These are phyloP conservation scores for Solanum pennellii DNA, from an alignment of 257 asterid species.

Conservation along the genomic window DNA sequence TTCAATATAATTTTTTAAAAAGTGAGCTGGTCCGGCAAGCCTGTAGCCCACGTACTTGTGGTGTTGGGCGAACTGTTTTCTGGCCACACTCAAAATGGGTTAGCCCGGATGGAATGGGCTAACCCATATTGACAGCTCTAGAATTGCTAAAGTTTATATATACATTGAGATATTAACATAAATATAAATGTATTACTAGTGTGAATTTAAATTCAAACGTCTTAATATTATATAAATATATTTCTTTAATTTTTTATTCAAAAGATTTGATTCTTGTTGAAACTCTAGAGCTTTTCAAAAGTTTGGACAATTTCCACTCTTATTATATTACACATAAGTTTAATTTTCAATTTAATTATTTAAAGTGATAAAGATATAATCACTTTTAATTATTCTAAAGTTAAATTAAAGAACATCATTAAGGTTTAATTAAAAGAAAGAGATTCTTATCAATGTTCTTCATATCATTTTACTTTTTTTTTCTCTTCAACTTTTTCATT, in stretches of 20 bases:
- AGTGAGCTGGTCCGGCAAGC: too few relatives aligned
- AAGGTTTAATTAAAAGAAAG: slow-evolving; percentile 1
- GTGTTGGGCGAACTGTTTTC: accelerated
- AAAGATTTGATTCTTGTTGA: background rate
- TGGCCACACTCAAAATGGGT: too few relatives aligned
- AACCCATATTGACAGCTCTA: too few relatives aligned
- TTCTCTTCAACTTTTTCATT: background rate
- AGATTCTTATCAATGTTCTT: background rate
- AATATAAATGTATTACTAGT: too few relatives aligned
- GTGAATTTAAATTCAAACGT: background rate
- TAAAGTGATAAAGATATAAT: slow-evolving; percentile 26
- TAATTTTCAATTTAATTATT: slow-evolving; percentile 11
- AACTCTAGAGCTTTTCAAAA: background rate
- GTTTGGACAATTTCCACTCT: background rate
- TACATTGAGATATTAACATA: too few relatives aligned
- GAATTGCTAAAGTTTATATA: too few relatives aligned
- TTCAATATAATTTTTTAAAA: too few relatives aligned
- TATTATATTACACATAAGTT: background rate
- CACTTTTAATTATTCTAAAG: slow-evolving; percentile 37
- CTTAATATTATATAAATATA: background rate
- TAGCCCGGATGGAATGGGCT: accelerated
- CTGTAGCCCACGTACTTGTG: too few relatives aligned
- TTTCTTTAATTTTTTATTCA: background rate
- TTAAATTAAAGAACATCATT: slow-evolving; percentile 11
- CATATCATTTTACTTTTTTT: background rate